Conservation (phyloP, 192 early-diverging fungal genomes). For the Funneliformis mosseae region DNA sequence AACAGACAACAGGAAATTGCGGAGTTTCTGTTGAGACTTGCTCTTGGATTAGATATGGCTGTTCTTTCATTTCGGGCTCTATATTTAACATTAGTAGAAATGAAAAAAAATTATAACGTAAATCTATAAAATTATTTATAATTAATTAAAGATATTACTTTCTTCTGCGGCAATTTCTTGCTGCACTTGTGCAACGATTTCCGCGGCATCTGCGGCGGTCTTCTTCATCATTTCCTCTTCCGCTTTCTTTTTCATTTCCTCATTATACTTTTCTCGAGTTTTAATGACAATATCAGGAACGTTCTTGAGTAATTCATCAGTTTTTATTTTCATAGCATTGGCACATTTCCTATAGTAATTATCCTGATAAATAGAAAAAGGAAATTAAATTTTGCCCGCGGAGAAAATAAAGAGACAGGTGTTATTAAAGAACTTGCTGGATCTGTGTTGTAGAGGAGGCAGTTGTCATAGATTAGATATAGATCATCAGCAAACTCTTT, state of each 20-base stretch:
- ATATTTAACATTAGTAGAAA: neutral
- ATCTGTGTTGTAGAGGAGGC: constrained; percentile 86
- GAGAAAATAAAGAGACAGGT: neutral
- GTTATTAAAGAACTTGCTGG: constrained; percentile 48
- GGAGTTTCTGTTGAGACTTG: constrained; percentile 44
- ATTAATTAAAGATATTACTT: neutral
- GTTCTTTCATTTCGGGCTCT: neutral
- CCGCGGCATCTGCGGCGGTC: constrained; percentile 36
- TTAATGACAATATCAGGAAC: constrained; percentile 84
- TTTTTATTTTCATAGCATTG: constrained; percentile 76
- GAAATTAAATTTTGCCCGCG: neutral
- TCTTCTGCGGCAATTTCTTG: neutral
- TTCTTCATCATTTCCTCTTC: constrained; percentile 35
- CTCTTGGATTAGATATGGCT: constrained; percentile 17
- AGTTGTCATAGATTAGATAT: constrained; percentile 90
- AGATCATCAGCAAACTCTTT: constrained; percentile 86
- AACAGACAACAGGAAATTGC: constrained; percentile 57
- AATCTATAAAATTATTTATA: neutral
- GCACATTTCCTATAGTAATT: constrained; percentile 88
- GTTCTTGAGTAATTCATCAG: constrained; percentile 70
- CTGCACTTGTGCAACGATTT: constrained; percentile 35
- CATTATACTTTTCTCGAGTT: constrained; percentile 49
- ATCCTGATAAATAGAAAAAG: constrained; percentile 48
- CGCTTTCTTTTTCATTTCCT: constrained; percentile 12
- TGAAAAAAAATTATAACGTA: neutral